phyloP scores from a whole-genome alignment of 225 moss, liverwort and hornwort species.

The Pseudoscleropodium purum region DNA sequence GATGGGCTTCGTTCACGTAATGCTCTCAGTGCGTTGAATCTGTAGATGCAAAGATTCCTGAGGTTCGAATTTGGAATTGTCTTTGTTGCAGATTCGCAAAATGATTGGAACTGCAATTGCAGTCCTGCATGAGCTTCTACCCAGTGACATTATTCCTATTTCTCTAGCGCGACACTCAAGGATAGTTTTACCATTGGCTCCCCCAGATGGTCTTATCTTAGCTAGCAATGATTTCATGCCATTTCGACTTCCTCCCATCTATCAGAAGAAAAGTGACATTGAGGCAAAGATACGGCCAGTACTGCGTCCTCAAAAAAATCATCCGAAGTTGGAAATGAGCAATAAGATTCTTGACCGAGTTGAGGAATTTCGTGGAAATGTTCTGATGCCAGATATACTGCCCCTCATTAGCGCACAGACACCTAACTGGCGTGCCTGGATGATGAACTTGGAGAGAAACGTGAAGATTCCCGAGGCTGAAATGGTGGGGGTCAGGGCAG shows the following conservation, averaged over 20 bases:
- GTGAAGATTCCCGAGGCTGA: slow-evolving; percentile 51
- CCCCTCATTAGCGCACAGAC: slow-evolving; percentile 48
- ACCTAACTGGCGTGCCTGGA: slow-evolving; percentile 60
- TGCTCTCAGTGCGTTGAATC: not conserved
- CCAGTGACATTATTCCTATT: slow-evolving; percentile 59
- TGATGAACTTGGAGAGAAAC: slow-evolving; percentile 52
- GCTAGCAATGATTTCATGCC: slow-evolving; percentile 68
- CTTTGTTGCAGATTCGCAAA: slow-evolving; percentile 75
- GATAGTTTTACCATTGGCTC: slow-evolving; percentile 73
- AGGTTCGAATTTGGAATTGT: not conserved
- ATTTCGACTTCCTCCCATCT: slow-evolving; percentile 50
- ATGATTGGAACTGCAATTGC: slow-evolving; percentile 91
- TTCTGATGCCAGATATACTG: slow-evolving; percentile 55
- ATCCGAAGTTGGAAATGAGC: slow-evolving; percentile 63
- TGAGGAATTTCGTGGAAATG: slow-evolving; percentile 39
- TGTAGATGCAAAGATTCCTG: not conserved
- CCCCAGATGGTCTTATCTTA: slow-evolving; percentile 77
- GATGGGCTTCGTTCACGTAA: not conserved
- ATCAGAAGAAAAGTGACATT: slow-evolving; percentile 46
- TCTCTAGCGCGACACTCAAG: slow-evolving; percentile 81
- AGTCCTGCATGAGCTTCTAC: slow-evolving; percentile 51
- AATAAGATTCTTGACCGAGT: slow-evolving; percentile 25
- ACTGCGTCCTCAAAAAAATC: slow-evolving; percentile 23
- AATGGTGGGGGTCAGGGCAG: slow-evolving; percentile 50
- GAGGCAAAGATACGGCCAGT: slow-evolving; percentile 28